These are phyloP conservation scores for Fusarium sulawesiense DNA, from an alignment of 2,329 filamentous ascomycete species.

Conservation along the genomic window DNA sequence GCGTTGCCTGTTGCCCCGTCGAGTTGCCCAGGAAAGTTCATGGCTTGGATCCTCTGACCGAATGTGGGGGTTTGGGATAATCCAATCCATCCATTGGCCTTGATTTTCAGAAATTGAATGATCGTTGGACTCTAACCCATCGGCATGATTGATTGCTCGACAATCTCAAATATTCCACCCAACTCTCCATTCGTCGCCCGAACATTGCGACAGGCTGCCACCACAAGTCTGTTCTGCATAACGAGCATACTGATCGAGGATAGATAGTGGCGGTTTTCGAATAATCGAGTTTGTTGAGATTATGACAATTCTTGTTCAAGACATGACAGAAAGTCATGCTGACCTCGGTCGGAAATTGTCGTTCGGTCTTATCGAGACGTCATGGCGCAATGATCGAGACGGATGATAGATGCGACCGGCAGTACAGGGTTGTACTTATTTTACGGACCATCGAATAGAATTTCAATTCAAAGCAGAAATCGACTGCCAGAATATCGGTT, in stretches of 20 bases:
- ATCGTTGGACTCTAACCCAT: not conserved
- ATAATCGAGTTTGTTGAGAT: not conserved
- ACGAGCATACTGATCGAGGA: not conserved
- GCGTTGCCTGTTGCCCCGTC: not conserved
- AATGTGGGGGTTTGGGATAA: not conserved
- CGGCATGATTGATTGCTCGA: not conserved
- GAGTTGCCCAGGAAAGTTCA: not conserved
- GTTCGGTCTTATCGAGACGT: conserved; percentile 10
- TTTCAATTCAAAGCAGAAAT: not conserved
- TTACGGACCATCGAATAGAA: not conserved
- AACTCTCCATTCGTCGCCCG: not conserved
- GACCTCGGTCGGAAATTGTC: not conserved
- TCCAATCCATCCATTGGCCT: not conserved
- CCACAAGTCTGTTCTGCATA: not conserved
- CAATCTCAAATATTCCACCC: not conserved
- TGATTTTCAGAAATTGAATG: too few species aligned
- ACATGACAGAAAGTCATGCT: not conserved
- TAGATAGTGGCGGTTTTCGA: not conserved
- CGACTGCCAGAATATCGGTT: not conserved
- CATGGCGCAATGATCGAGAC: conserved; percentile 17
- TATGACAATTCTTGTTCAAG: not conserved
- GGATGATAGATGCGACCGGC: not conserved
- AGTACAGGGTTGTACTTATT: not conserved
- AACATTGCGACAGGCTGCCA: too few species aligned
- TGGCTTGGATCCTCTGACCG: not conserved